Evolutionary conservation across 2,329 filamentous ascomycete species (phyloP).

Genomic region (Aspergillus fischeri): DNA sequence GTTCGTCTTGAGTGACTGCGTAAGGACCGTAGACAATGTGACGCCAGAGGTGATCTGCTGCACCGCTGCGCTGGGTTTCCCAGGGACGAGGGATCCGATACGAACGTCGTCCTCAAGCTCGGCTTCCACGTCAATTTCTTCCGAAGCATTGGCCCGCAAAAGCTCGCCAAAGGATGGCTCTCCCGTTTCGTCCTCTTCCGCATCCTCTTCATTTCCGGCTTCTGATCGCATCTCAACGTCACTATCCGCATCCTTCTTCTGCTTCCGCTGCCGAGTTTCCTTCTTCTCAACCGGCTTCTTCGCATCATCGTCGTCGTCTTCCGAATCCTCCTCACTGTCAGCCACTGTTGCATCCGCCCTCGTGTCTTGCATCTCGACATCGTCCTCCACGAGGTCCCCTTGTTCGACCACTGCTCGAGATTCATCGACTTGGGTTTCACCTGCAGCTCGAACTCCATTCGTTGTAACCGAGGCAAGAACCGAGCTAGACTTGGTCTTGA

Average conservation of each 20-base stretch:
- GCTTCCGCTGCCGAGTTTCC: constrained; percentile 12
- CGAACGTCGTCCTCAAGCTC: constrained; percentile 44
- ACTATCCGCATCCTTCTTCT: constrained; percentile 15
- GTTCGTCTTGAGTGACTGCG: constrained; percentile 88
- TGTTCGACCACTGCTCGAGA: constrained; percentile 51
- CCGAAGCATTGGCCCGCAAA: constrained; percentile 63
- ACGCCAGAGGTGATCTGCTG: constrained; percentile 65
- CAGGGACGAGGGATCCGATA: constrained; percentile 43
- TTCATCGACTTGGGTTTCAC: constrained; percentile 54
- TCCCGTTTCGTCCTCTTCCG: constrained; percentile 39
- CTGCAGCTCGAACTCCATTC: constrained; percentile 50
- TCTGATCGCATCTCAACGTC: constrained; percentile 34
- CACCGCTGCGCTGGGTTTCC: constrained; percentile 42
- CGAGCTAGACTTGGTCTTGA: constrained; percentile 40
- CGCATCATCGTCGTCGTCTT: constrained; percentile 18
- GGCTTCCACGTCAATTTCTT: constrained; percentile 68
- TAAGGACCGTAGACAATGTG: constrained; percentile 86
- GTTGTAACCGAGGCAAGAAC: constrained; percentile 46
- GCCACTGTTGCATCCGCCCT: constrained; percentile 31
- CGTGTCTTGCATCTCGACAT: constrained; percentile 40
- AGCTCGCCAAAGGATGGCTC: constrained; percentile 84
- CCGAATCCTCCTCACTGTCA: constrained; percentile 22
- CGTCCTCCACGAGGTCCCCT: constrained; percentile 44
- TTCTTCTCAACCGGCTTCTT: constrained; percentile 17
- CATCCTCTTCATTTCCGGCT: constrained; percentile 24